Base-by-base conservation (phyloP, 768 basidiomycete genomes). In the Tricholoma matsutake region DNA sequence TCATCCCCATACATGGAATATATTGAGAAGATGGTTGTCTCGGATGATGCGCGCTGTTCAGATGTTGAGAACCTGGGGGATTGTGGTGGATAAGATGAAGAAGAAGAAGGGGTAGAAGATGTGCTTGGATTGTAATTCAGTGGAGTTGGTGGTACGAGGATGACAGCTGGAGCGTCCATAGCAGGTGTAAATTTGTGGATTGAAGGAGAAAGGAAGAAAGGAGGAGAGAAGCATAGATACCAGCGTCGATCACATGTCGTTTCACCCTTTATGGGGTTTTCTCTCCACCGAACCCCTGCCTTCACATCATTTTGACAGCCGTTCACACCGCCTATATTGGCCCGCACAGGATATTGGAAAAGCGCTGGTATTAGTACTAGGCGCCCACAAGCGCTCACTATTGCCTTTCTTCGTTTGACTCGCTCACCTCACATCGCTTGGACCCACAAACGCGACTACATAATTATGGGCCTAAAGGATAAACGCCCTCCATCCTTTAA, bases 1-100 rank as follows among this genome's bases (percentile, higher is more conserved):
- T 86, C 83, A 70, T 87, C 86, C 57, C 85, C 85, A 71, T 94
- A 94, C 91, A 92, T 92, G 54, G 89, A 91, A 72, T 92, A 94
- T 59, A 94, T 93, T 57, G 89, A 86, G 70, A 88, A 85, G 69
- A 93, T 89, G 11, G 90, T 85, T 54, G 88, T 85, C 67, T 91
- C 90, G 11, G 88, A 85, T 0, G 88, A 86, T 59, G 76, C 78
- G 60, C 86, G 82, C 65, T 75, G 76, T 55, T 77, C 77, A 70
- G 73, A 51, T 67, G 66, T 57, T 68, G 72, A 69, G 73, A 74
- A 63, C 70, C 78, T 63, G 28, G 51, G 29, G 8, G 71, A 65
- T 53, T 64, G 64, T 51, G 79, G 31, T 35, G 63, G 75, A 47
- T 73, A 65, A 45, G 77, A 69, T 58, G 73, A 70, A 25, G 73